These are phyloP conservation scores for Reticulascus tulasneorum DNA, from an alignment of 2,329 filamentous ascomycete genomes.

Conservation along the genomic window DNA sequence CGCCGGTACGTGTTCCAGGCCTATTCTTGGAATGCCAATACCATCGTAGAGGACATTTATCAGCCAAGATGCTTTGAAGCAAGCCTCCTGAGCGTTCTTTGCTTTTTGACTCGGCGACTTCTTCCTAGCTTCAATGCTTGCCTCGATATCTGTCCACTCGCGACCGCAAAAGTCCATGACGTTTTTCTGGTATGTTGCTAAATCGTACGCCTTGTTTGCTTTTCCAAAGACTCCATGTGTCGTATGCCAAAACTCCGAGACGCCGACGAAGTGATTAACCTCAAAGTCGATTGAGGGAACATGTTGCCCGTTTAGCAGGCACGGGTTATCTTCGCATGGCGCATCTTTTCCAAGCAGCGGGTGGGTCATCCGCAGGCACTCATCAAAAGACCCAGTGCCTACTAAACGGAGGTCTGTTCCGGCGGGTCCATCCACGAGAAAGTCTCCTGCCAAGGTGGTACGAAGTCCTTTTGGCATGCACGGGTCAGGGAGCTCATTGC, in stretches of 20 bases:
- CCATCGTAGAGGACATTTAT: slow-evolving; percentile 96
- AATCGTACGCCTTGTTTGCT: slow-evolving; percentile 78
- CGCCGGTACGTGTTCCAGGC: slow-evolving; percentile 59
- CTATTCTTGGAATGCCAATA: slow-evolving; percentile 85
- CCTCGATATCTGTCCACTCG: slow-evolving; percentile 74
- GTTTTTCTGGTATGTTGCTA: slow-evolving; percentile 79
- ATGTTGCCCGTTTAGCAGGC: slow-evolving; percentile 85
- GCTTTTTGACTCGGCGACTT: slow-evolving; percentile 75
- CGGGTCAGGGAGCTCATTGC: slow-evolving; percentile 77
- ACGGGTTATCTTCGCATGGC: slow-evolving; percentile 77
- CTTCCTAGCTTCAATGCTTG: slow-evolving; percentile 59
- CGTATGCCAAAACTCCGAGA: slow-evolving; percentile 98
- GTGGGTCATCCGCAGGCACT: slow-evolving; percentile 77
- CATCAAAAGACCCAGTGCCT: slow-evolving; percentile 82
- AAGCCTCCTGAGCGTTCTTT: slow-evolving; percentile 77
- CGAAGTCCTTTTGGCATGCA: slow-evolving; percentile 79
- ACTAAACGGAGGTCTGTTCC: slow-evolving; percentile 53
- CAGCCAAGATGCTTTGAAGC: slow-evolving; percentile 97
- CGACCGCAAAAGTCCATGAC: slow-evolving; percentile 82
- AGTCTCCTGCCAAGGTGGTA: slow-evolving; percentile 67
- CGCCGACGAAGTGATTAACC: slow-evolving; percentile 94
- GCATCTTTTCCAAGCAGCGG: slow-evolving; percentile 87
- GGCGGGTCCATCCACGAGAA: slow-evolving; percentile 31
- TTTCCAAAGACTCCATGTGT: slow-evolving; percentile 90
- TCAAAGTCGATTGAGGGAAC: slow-evolving; percentile 95